Evolutionary conservation across 805 yeast species (phyloP), one percentile per base, ranked within the genome.

Genomic region (Ogataea ganodermae): DNA sequence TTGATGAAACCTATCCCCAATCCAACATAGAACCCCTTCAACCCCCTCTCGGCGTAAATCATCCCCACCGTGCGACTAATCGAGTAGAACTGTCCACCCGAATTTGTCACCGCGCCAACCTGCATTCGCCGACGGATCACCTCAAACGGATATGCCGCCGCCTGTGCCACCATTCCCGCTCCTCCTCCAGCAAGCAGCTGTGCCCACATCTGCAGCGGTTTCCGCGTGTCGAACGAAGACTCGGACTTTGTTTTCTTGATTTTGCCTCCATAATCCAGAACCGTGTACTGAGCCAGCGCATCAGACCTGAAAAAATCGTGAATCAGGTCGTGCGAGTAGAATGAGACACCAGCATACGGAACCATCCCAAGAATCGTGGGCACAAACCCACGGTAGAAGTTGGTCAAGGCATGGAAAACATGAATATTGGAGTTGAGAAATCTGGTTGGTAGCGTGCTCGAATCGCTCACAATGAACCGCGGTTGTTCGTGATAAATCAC

Each of bases 331-430:
- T 94, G 98, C 3, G 96, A 87, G 69, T 90, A 87, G 61, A 94
- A 94, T 3, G 97, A 88, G 3, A 92, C 97, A 9, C 99, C 99
- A 1, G 99, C 99, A 64, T 94, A 94, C 1, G 99, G 99, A 18
- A 94, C 75, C 96, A 94, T 91, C 9, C 99, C 99, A 33, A 91
- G 59, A 37, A 94, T 83, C 0, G 99, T 94, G 16, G 99, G 96
- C 6, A 86, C 79, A 67, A 92, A 94, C 2, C 99, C 99, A 48
- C 97, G 76, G 69, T 92, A 94, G 66, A 91, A 94, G 69, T 91
- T 92, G 44, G 79, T 69, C 10, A 79, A 48, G 5, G 76, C 66
- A 35, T 68, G 65, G 6, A 66, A 35, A 28, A 49, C 55, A 53
- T 37, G 80, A 69, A 43, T 62, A 59, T 45, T 62, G 55, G 52